Evolutionary conservation across 1,284 basidiomycete genomes (phyloP).

Genomic region (Leccinum griseonigrum): DNA sequence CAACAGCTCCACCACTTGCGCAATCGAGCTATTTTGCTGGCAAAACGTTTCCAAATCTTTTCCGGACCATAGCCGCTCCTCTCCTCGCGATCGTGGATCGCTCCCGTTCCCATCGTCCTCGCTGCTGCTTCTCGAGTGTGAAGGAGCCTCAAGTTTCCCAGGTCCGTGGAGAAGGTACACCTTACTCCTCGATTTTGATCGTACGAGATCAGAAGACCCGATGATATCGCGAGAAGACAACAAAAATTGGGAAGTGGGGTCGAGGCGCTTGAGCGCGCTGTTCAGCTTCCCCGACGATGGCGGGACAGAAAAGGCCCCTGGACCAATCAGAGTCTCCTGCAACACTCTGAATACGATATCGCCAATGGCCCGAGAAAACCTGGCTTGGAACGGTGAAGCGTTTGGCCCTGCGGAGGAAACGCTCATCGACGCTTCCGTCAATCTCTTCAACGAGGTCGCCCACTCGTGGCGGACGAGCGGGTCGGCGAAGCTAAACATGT

Average conservation of each 20-base stretch:
- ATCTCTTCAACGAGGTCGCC: slow-evolving; percentile 65
- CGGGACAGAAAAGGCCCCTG: slow-evolving; percentile 26
- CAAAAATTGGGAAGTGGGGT: slow-evolving; percentile 27
- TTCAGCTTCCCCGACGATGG: slow-evolving; percentile 23
- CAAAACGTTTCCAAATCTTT: slow-evolving; percentile 68
- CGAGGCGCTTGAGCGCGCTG: slow-evolving; percentile 29
- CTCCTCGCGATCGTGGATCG: slow-evolving; percentile 31
- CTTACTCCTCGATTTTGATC: slow-evolving; percentile 70
- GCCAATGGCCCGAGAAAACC: slow-evolving; percentile 64
- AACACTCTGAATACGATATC: slow-evolving; percentile 76
- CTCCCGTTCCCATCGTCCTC: slow-evolving; percentile 35
- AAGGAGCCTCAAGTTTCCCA: slow-evolving; percentile 52
- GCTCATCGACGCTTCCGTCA: slow-evolving; percentile 50
- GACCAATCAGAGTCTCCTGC: slow-evolving; percentile 75
- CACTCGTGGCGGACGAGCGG: slow-evolving; percentile 72
- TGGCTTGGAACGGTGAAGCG: slow-evolving; percentile 38
- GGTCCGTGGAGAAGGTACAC: slow-evolving; percentile 60
- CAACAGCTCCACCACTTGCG: slow-evolving; percentile 54
- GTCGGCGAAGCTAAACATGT: slow-evolving; percentile 91
- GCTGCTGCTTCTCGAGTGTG: slow-evolving; percentile 34
- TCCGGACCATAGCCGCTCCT: slow-evolving; percentile 59
- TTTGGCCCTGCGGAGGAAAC: slow-evolving; percentile 37
- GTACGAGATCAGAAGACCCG: slow-evolving; percentile 40
- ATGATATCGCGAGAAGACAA: slow-evolving; percentile 20
- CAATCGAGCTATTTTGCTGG: slow-evolving; percentile 68